A percentile compares a stretch with the other conserved stretches of the same genome.
Evolutionary conservation across 2,329 filamentous ascomycete species (phyloP).

Genomic region (Neofusicoccum parvum): DNA sequence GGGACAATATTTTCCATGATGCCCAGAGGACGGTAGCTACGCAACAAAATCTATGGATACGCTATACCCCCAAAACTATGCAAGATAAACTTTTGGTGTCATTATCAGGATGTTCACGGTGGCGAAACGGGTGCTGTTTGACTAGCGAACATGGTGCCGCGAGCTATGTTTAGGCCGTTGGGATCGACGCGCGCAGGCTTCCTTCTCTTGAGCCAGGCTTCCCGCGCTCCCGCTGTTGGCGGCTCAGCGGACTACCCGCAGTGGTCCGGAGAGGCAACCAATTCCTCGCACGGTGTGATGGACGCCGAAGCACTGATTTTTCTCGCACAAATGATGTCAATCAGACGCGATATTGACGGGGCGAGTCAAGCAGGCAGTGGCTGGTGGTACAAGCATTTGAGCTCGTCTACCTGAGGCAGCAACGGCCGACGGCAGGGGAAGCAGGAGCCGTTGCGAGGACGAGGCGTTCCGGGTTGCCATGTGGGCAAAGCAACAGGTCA

Average conservation of each 20-base stretch:
- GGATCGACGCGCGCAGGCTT: background rate
- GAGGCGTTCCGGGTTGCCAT: background rate
- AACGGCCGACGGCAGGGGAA: background rate
- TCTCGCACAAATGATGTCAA: background rate
- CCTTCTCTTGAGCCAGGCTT: too few species aligned
- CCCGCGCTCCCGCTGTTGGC: background rate
- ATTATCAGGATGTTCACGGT: background rate
- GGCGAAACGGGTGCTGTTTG: constrained; percentile 4
- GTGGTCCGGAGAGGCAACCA: background rate
- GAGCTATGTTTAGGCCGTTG: background rate
- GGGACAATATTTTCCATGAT: constrained; percentile 14
- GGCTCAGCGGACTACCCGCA: background rate
- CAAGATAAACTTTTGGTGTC: background rate
- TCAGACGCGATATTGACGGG: background rate
- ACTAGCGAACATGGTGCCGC: constrained; percentile 2
- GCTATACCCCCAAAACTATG: constrained; percentile 1
- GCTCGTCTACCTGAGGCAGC: background rate
- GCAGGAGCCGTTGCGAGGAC: background rate
- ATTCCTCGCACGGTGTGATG: background rate
- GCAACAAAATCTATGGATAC: constrained; percentile 18
- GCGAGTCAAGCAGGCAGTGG: background rate
- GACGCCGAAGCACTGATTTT: background rate
- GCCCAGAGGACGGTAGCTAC: constrained; percentile 18
- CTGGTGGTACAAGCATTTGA: background rate
- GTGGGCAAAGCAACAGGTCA: background rate